These are phyloP conservation scores for Thelephora aurantiotincta DNA, from an alignment of 768 basidiomycete species.

Conservation along the genomic window DNA sequence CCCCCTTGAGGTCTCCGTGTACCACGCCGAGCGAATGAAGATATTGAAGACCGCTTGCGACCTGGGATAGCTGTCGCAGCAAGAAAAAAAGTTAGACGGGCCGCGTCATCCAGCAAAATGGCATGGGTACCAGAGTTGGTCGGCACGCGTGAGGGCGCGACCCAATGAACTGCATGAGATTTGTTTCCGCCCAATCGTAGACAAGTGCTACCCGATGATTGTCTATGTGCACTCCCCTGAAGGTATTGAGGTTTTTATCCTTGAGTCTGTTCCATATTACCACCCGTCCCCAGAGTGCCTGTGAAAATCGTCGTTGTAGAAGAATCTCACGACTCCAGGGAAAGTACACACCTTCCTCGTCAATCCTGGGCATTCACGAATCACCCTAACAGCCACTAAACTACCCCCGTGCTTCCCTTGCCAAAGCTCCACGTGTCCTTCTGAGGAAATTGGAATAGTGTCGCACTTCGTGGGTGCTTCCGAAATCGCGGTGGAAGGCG, in stretches of 20 bases:
- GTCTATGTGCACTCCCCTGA: background rate
- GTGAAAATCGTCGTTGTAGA: no score
- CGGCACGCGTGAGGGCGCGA: slow-evolving; percentile 2
- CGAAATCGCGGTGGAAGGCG: background rate
- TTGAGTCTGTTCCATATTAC: no score
- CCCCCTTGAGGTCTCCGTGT: slow-evolving; percentile 3
- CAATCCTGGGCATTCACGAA: background rate
- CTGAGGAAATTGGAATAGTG: background rate
- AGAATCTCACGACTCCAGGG: no score
- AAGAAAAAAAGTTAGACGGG: background rate
- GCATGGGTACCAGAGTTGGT: background rate
- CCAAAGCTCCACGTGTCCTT: background rate
- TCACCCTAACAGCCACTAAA: background rate
- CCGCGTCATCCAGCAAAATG: no score
- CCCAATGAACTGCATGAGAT: slow-evolving; percentile 1
- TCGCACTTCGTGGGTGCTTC: background rate
- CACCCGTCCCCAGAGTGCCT: no score
- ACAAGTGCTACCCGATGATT: slow-evolving; percentile 2
- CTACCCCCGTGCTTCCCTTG: background rate
- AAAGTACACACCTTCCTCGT: no score
- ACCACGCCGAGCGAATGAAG: background rate
- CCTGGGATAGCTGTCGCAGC: background rate
- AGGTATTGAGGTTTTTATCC: no score
- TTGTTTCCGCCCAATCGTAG: slow-evolving; percentile 6
- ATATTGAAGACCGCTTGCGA: background rate